phyloP scores from a whole-genome alignment of 768 basidiomycete genomes.

The Macrolepiota dolichaula region DNA sequence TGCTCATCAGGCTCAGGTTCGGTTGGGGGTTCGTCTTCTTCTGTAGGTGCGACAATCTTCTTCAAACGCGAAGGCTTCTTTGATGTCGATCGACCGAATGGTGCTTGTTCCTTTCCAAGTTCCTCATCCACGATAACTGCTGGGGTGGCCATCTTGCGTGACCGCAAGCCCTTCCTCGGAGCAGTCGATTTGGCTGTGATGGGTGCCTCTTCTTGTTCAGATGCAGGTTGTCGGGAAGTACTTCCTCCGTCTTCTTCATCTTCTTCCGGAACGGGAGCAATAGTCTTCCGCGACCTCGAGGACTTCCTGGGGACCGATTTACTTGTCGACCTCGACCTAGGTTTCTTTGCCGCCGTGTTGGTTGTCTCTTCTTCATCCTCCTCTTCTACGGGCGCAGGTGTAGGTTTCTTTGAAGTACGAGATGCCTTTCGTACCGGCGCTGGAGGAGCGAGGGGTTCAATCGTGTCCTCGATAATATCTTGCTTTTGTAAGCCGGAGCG shows the following conservation, averaged over 20 bases:
- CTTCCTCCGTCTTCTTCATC: background rate
- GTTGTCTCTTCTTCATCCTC: background rate
- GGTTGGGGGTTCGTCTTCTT: conserved; percentile 29
- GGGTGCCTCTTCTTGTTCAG: background rate
- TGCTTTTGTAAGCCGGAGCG: conserved; percentile 5
- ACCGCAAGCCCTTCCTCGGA: background rate
- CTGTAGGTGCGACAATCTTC: background rate
- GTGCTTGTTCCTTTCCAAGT: background rate
- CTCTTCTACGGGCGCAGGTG: background rate
- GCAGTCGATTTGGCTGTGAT: background rate
- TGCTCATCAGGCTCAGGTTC: conserved; percentile 23
- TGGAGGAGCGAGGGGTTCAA: conserved; percentile 20
- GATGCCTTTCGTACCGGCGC: background rate
- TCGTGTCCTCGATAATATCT: conserved; percentile 8
- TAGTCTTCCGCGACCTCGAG: background rate
- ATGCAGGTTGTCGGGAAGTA: background rate
- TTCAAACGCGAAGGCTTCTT: conserved; percentile 25
- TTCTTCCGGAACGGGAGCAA: background rate
- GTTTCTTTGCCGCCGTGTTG: background rate
- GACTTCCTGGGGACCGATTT: background rate
- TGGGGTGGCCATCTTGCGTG: background rate
- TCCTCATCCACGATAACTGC: conserved; percentile 4
- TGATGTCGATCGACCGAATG: background rate
- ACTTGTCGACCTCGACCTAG: background rate
- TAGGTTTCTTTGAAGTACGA: background rate